Base-by-base conservation (phyloP, 2,329 filamentous ascomycete species). In the Sporothrix pallida region DNA sequence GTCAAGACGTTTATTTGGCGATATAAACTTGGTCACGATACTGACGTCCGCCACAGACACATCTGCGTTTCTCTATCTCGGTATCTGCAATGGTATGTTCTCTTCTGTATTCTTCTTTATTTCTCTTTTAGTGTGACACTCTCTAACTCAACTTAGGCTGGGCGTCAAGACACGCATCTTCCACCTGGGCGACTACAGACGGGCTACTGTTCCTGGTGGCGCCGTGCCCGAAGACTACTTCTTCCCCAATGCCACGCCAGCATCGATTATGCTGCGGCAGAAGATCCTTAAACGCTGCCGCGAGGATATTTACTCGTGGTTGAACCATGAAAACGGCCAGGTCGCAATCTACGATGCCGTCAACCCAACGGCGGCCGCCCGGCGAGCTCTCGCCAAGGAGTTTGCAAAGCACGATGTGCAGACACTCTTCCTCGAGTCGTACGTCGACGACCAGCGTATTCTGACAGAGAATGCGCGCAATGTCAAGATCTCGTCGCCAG, bases 341-440 rank as follows among this genome's bases (percentile, higher is more conserved):
- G 95, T 99, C 72, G 96, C 96, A 73, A 98, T 99, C 75, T 99
- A 98, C 81, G 96, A 99, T 82, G 96, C 97, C 42, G 97, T 99
- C 20, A 99, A 99, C 79, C 95, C 95, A 4, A 91, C 96, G 23
- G 91, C 93, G 23, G 90, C 88, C 74, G 95, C 94, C 17, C 90
- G 96, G 65, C 89, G 92, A 73, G 92, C 94, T 12, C 85, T 99
- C 20, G 95, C 94, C 5, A 97, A 97, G 82, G 96, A 99, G 80
- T 97, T 99, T 81, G 92, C 93, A n/a, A 98, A 98, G 83, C 94
- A 98, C 80, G 93, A 97, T 79, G 95, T 99, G 74, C 92, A 95
- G 90, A 98, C 96, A 0, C 87, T 99, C 12, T 99, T 98, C 83
- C 95, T 99, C 71, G 96, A 99, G 82, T 98, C 95, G 0, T 95